Conservation (phyloP, 108 stramenopile species). For the Fragilariopsis cylindrus region DNA sequence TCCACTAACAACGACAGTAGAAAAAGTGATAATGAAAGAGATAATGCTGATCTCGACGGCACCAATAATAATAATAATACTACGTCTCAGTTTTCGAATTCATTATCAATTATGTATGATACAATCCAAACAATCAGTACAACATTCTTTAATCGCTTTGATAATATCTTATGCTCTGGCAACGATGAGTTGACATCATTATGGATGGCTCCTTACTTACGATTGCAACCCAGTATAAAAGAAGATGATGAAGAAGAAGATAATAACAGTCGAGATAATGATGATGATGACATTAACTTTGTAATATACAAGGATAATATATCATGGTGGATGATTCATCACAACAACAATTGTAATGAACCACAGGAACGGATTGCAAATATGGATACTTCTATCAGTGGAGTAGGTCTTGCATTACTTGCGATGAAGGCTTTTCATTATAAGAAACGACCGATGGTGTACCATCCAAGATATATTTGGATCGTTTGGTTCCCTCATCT, state of each 20-base stretch:
- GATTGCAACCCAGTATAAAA: not conserved
- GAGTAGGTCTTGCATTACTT: slow-evolving; percentile 28
- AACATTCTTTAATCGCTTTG: not conserved
- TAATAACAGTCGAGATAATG: not conserved
- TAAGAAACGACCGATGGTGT: slow-evolving; percentile 26
- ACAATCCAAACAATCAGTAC: not conserved
- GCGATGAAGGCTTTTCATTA: slow-evolving; percentile 22
- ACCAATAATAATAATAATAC: not conserved
- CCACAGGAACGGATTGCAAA: slow-evolving; percentile 27
- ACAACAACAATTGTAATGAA: not conserved
- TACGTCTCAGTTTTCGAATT: not conserved
- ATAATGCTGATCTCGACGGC: not conserved
- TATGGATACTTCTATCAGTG: slow-evolving; percentile 38
- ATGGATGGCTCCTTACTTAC: not conserved
- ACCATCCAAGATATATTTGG: slow-evolving; percentile 29
- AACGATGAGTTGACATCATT: not conserved
- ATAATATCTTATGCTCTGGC: not conserved
- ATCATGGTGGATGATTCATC: slow-evolving; percentile 31
- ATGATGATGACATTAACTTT: slow-evolving; percentile 11
- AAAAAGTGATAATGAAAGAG: not conserved
- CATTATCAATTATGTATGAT: not conserved
- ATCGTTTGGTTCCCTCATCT: slow-evolving; percentile 45
- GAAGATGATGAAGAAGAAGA: not conserved
- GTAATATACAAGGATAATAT: slow-evolving; percentile 19
- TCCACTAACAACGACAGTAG: not conserved